Evolutionary conservation across 495 filamentous ascomycete genomes (phyloP).

Genomic region (Tuber borchii): DNA sequence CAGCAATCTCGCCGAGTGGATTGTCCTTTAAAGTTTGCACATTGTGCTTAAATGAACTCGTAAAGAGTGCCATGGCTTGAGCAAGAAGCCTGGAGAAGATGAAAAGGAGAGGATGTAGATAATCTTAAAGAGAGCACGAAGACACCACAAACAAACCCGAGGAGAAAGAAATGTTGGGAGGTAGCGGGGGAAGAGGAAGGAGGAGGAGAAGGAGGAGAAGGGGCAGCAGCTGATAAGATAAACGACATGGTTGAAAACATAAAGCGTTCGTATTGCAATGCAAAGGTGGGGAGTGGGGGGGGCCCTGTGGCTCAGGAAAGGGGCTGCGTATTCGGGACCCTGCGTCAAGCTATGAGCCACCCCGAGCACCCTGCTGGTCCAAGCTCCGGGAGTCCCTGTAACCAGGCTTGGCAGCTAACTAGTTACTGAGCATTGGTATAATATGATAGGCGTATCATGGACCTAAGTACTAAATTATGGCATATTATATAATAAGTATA

Average conservation of each 20-base stretch:
- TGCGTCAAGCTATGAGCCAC: no score
- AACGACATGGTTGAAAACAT: not conserved
- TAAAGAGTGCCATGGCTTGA: not conserved
- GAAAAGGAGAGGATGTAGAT: not conserved
- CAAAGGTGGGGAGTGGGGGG: not conserved
- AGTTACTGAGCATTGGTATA: no score
- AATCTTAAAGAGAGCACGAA: not conserved
- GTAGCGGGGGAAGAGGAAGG: not conserved
- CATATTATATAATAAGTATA: no score
- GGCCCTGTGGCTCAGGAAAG: not conserved
- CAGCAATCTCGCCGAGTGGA: conserved; percentile 77
- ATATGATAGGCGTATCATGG: no score
- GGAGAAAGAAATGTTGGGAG: not conserved
- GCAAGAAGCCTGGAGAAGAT: not conserved
- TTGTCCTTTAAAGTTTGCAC: conserved; percentile 48
- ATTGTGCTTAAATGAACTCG: conserved; percentile 44
- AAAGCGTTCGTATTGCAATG: not conserved
- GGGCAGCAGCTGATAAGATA: not conserved
- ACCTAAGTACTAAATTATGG: no score
- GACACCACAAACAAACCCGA: not conserved
- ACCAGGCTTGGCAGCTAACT: no score
- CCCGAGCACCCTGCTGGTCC: no score
- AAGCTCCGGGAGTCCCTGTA: no score
- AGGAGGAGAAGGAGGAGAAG: not conserved
- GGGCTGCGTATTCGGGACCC: not conserved